Evolutionary conservation across 441 rosid species (phyloP).

Genomic region (Metrosideros polymorpha): DNA sequence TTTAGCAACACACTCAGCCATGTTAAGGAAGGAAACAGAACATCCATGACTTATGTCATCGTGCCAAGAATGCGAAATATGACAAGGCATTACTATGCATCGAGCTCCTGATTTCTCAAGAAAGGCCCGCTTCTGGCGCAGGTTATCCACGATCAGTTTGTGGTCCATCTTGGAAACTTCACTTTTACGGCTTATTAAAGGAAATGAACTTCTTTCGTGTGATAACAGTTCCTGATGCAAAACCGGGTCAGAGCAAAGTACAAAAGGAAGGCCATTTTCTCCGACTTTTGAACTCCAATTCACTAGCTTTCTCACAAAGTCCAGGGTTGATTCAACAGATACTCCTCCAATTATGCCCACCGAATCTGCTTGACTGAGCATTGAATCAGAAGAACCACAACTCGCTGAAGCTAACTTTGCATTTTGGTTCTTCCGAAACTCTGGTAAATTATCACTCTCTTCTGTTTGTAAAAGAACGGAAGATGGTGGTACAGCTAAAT

Average conservation of each 20-base stretch:
- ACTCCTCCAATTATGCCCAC: conserved; percentile 73
- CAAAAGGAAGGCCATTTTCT: conserved; percentile 38
- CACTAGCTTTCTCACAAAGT: conserved; percentile 45
- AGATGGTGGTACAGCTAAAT: conserved; percentile 35
- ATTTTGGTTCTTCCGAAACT: conserved; percentile 28
- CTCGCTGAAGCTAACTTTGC: background rate
- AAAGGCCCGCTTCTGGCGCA: conserved; percentile 39
- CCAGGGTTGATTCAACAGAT: conserved; percentile 41
- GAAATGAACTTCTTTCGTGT: conserved; percentile 18
- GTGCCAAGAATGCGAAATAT: conserved; percentile 64
- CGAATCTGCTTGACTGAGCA: conserved; percentile 39
- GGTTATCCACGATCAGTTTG: conserved; percentile 31
- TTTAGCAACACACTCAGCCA: conserved; percentile 68
- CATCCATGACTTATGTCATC: conserved; percentile 52
- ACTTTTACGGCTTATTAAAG: conserved; percentile 19
- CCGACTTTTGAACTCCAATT: conserved; percentile 43
- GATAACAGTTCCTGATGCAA: conserved; percentile 39
- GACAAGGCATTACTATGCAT: conserved; percentile 70
- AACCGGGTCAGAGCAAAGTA: conserved; percentile 62
- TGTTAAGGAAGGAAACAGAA: conserved; percentile 51
- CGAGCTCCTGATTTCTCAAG: conserved; percentile 76
- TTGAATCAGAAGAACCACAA: conserved; percentile 13
- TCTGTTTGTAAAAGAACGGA: conserved; percentile 42
- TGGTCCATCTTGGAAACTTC: conserved; percentile 19
- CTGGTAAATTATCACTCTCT: conserved; percentile 37